These are phyloP conservation scores for Sicyos baderoa DNA, from an alignment of 306 rosid genomes.

Conservation along the genomic window DNA sequence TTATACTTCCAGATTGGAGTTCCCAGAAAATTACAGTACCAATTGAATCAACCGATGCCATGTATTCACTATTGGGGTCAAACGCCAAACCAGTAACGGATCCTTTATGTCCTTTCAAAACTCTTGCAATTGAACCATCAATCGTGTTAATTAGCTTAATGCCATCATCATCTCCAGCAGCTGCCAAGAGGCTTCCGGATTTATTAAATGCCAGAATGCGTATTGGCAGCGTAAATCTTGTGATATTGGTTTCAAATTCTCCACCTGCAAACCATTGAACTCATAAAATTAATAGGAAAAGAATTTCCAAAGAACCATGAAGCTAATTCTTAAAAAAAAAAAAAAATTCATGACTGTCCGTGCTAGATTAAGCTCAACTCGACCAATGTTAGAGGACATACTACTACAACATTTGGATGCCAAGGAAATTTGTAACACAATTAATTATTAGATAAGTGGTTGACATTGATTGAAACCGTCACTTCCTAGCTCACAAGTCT, in stretches of 20 bases:
- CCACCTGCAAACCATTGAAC: slow-evolving; percentile 46
- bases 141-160: slow-evolving; percentile 83
- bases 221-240: slow-evolving; percentile 87
- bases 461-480: too few relatives aligned
- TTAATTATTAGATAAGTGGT: too few relatives aligned
- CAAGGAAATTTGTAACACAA: too few relatives aligned
- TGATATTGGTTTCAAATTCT: slow-evolving; percentile 84
- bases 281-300: not conserved
- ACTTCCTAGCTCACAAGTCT: too few relatives aligned
- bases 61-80: slow-evolving; percentile 80
- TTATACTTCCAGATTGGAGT: slow-evolving; percentile 54
- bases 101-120: slow-evolving; percentile 85
- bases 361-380: too few relatives aligned
- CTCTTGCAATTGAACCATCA: slow-evolving; percentile 89
- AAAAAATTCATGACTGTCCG: too few relatives aligned
- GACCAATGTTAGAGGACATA: too few relatives aligned
- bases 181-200: slow-evolving; percentile 82
- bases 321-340: too few relatives aligned
- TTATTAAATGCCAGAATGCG: slow-evolving; percentile 73
- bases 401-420: too few relatives aligned
- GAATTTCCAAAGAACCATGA: not conserved
- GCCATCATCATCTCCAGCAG: slow-evolving; percentile 96
- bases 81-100: slow-evolving; percentile 69
- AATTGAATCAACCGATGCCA: slow-evolving; percentile 73
- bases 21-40: slow-evolving; percentile 85